Evolutionary conservation across 2,329 filamentous ascomycete genomes (phyloP).

Genomic region (Zelopaecilomyces penicillatus): DNA sequence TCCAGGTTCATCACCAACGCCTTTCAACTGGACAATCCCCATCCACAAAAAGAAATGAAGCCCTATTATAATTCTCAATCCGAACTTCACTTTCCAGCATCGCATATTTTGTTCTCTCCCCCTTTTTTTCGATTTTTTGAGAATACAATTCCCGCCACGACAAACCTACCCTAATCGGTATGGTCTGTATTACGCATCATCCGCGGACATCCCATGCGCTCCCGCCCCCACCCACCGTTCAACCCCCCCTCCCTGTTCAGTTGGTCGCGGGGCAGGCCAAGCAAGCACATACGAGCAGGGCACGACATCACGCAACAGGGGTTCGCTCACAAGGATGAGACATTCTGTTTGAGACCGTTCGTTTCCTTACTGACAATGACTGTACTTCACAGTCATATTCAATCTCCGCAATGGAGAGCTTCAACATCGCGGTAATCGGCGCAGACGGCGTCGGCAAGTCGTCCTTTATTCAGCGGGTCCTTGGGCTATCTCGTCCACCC

Average conservation of each 20-base stretch:
- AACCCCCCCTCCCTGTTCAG: slow-evolving; percentile 12
- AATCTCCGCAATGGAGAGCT: slow-evolving; percentile 43
- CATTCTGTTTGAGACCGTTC: slow-evolving; percentile 9
- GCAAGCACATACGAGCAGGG: no score
- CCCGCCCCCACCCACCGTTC: slow-evolving; percentile 15
- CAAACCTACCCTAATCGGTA: no score
- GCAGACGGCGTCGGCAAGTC: slow-evolving; percentile 60
- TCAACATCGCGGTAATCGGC: slow-evolving; percentile 60
- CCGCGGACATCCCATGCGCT: neutral
- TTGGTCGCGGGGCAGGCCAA: slow-evolving; percentile 6
- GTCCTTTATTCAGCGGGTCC: slow-evolving; percentile 55
- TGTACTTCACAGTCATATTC: slow-evolving; percentile 19
- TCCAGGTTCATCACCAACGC: no score
- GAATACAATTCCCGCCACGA: no score
- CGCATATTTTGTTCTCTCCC: no score
- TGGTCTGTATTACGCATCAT: no score
- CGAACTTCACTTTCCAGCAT: no score
- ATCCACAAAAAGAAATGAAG: no score
- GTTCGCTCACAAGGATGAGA: slow-evolving; percentile 11
- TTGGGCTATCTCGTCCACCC: slow-evolving; percentile 46
- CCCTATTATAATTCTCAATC: no score
- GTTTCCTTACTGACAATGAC: slow-evolving; percentile 15
- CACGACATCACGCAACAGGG: slow-evolving; percentile 14
- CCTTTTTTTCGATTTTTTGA: no score
- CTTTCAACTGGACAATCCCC: no score